These are phyloP conservation scores for Barbatosphaeria neglecta DNA, from an alignment of 495 filamentous ascomycete genomes.

Conservation along the genomic window DNA sequence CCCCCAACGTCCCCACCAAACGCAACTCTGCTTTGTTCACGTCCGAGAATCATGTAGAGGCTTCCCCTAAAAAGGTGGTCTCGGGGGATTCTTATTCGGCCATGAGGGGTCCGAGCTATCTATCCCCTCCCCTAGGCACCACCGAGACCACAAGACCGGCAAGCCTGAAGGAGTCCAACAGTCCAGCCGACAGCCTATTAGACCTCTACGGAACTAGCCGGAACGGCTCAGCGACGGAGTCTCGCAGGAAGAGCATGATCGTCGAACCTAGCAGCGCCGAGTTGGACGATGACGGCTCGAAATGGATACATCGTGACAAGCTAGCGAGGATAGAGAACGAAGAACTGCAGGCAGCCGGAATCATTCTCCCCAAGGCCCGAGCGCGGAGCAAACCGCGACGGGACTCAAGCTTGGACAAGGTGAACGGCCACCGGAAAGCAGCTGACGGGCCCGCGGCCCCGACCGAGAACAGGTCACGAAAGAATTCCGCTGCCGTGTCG, in stretches of 20 bases:
- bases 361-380: constrained; percentile 54
- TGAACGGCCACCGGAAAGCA: constrained; percentile 13
- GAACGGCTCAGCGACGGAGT: constrained; percentile 4
- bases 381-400: constrained; percentile 39
- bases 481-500: constrained; percentile 29
- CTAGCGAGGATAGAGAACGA: constrained; percentile 84
- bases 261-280: constrained; percentile 1
- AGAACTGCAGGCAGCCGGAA: constrained; percentile 81
- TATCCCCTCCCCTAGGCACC: constrained; percentile 7
- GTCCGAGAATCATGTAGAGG: constrained; percentile 4
- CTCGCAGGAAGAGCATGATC: constrained; percentile 3
- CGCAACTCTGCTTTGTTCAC: neutral
- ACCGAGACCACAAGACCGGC: constrained; percentile 28
- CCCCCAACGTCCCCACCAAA: neutral
- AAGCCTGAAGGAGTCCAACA: constrained; percentile 42
- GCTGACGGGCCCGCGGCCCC: constrained; percentile 10
- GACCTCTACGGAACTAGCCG: constrained; percentile 37
- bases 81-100: constrained; percentile 7
- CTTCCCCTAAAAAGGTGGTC: constrained; percentile 5
- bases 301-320: constrained; percentile 97
- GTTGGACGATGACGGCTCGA: constrained; percentile 45
- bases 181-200: constrained; percentile 43
- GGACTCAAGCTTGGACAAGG: constrained; percentile 28
- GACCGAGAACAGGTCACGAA: constrained; percentile 26
- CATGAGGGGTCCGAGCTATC: constrained; percentile 8